phyloP scores from a whole-genome alignment of 768 basidiomycete genomes.

The Calvatia gigantea region DNA sequence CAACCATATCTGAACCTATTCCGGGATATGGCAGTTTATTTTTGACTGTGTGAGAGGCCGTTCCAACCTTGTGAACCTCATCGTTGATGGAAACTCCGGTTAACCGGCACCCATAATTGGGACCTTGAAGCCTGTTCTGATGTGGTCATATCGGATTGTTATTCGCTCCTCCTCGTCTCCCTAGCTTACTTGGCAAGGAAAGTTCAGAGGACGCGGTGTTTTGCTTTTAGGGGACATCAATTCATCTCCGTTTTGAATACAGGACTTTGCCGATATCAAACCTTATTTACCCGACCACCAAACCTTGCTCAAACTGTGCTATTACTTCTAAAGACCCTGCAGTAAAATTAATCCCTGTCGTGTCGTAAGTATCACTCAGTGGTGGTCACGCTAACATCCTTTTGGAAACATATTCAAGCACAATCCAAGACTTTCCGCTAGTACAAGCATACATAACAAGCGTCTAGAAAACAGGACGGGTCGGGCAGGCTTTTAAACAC shows the following conservation, averaged over 20 bases:
- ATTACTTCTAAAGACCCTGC: background rate
- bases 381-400: background rate
- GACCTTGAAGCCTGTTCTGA: background rate
- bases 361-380: background rate
- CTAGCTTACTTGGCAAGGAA: background rate
- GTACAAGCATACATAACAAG: background rate
- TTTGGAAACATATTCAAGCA: background rate
- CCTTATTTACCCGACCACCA: conserved; percentile 1
- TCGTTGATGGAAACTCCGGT: background rate
- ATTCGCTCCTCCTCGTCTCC: background rate
- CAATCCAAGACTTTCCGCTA: background rate
- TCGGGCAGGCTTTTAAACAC: background rate
- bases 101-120: background rate
- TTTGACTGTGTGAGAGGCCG: background rate
- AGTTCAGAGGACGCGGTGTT: background rate
- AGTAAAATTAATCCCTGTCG: background rate
- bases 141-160: background rate
- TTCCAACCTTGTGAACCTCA: conserved; percentile 2
- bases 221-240: background rate
- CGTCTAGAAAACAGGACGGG: background rate
- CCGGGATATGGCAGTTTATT: background rate
- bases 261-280: conserved; percentile 6
- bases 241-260: background rate
- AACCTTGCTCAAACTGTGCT: conserved; percentile 1
- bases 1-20: too few relatives aligned